Base-by-base conservation (phyloP, 2,329 filamentous ascomycete species). In the Teratosphaeria pseudoeucalypti region DNA sequence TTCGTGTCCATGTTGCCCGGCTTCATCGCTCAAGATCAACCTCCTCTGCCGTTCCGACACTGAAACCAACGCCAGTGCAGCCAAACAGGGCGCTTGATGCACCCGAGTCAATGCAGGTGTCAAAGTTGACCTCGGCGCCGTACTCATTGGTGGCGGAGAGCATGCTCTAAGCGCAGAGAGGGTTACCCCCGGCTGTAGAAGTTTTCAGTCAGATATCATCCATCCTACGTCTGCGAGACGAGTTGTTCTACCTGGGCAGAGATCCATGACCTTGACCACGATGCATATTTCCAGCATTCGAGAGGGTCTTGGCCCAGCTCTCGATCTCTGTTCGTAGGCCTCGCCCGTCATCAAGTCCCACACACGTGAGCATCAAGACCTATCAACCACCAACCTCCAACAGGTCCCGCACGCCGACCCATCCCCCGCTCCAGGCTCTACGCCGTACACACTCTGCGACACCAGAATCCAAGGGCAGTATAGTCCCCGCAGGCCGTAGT, bases 91-190 rank as follows among this genome's bases (percentile, higher is more conserved):
- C 74, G 5, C 54, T 62, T 12, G 65, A 66, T 6, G 75, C 75
- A 10, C 72, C 73, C 10, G 68, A 70, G 59, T 76, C 74, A 23
- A 66, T 70, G 67, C 75, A 76, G 9, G 27, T 39, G 32, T 37
- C 73, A 63, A 76, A 75, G 64, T 76, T 73, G 56, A 75, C 68
- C 39, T 74, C 71, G 11, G 71, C 73, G 5, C 75, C 75, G 62
- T 74, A 74, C 63, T 68, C 70, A 62, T 75, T 76, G 3, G 70
- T 71, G 3, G 63, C 67, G 10, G 60, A 59, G 0, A 73, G 62
- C 5, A 64, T 65, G 9, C 62, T 65, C 66, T 74, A 72, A 5
- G 71, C 58, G 62, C 75, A 77, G 19, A 76, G 64, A 19, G 72
- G 67, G 60, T 77, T 77, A 2, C 72, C 72, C 2, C 64, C 34